phyloP scores from a whole-genome alignment of 2,329 filamentous ascomycete genomes.

The Monosporascus sp. region DNA sequence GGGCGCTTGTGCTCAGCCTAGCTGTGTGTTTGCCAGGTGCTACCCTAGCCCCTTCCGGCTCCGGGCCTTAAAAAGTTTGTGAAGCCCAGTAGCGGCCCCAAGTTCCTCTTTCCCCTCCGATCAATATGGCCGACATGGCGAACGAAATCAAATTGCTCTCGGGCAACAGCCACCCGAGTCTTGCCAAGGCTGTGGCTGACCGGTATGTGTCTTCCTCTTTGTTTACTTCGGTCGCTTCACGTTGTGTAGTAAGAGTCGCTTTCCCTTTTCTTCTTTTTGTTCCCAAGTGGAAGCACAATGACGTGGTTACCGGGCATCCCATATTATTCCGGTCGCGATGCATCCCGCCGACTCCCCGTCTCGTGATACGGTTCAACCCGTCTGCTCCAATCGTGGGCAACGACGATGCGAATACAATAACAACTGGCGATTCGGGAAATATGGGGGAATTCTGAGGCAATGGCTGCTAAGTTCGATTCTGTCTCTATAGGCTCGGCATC shows the following conservation, averaged over 20 bases:
- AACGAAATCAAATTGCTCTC: constrained; percentile 37
- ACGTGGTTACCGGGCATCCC: too few species aligned
- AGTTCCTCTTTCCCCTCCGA: neutral
- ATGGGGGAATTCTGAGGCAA: neutral
- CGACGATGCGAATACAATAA: neutral
- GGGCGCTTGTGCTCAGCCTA: too few species aligned
- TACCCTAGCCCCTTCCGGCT: neutral
- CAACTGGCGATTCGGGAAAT: neutral
- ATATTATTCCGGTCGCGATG: too few species aligned
- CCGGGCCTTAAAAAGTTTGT: neutral
- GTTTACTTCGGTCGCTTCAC: neutral
- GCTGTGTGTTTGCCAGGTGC: neutral
- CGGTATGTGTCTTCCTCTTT: constrained; percentile 24
- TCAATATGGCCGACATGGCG: constrained; percentile 26
- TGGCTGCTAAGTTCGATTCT: neutral
- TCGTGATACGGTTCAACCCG: neutral
- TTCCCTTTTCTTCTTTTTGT: neutral
- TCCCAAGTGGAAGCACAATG: neutral
- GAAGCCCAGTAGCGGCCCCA: neutral
- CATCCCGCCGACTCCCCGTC: too few species aligned
- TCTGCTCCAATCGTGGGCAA: neutral
- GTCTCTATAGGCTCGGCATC: constrained; percentile 58
- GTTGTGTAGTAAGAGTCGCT: neutral
- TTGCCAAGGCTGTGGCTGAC: constrained; percentile 32
- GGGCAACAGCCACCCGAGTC: constrained; percentile 34